Evolutionary conservation across 1,284 basidiomycete species (phyloP).

Genomic region (Anthracocystis setariae): DNA sequence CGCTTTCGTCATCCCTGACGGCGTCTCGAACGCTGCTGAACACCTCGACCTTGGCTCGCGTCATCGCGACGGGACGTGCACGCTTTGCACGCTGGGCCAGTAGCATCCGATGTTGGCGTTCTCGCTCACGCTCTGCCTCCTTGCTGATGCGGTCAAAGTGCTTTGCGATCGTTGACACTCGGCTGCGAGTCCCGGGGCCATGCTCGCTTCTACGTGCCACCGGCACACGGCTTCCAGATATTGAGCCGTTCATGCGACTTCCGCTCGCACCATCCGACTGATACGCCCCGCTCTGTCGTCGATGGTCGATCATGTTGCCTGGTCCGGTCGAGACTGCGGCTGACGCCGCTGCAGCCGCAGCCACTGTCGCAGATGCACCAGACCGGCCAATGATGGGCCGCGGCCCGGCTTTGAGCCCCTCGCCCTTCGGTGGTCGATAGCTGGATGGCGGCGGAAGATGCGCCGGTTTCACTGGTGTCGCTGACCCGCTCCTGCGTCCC

Average conservation of each 20-base stretch:
- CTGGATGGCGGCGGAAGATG: constrained; percentile 35
- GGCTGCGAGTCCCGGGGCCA: constrained; percentile 46
- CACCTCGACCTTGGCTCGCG: constrained; percentile 88
- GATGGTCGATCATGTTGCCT: constrained; percentile 3
- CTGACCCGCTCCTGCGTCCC: constrained; percentile 31
- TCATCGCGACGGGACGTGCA: constrained; percentile 90
- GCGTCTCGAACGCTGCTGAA: constrained; percentile 92
- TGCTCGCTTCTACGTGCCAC: constrained; percentile 40
- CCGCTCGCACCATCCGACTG: constrained; percentile 34
- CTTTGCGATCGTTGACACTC: constrained; percentile 71
- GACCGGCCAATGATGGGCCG: constrained; percentile 48
- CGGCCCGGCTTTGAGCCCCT: constrained; percentile 46
- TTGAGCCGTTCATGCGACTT: constrained; percentile 19
- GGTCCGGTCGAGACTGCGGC: constrained; percentile 17
- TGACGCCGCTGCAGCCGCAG: constrained; percentile 10
- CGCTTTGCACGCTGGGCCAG: constrained; percentile 68
- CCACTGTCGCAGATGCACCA: constrained; percentile 30
- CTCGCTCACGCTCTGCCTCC: constrained; percentile 71
- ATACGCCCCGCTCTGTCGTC: constrained; percentile 29
- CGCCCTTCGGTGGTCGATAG: constrained; percentile 39
- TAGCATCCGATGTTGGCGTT: constrained; percentile 68
- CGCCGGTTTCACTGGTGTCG: constrained; percentile 23
- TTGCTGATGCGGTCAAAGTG: constrained; percentile 71
- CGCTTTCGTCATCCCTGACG: constrained; percentile 78
- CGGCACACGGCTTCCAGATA: constrained; percentile 35